These are phyloP conservation scores for Fraxinus angustifolia DNA, from an alignment of 305 asterid species.

Conservation along the genomic window DNA sequence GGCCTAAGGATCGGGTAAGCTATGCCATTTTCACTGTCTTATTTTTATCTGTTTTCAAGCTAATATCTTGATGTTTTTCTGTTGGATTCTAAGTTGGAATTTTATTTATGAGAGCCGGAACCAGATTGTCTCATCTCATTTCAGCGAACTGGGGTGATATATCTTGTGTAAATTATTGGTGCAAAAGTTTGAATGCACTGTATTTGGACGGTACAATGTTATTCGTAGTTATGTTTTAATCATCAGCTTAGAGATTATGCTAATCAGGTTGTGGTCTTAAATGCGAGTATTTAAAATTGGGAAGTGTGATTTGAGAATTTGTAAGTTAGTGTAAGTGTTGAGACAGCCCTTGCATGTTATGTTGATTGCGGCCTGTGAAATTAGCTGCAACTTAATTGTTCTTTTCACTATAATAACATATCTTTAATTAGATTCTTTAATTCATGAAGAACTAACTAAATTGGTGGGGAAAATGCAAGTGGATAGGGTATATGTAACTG, in stretches of 20 bases:
- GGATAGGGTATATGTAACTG: background rate
- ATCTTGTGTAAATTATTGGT: background rate
- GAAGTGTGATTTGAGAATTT: background rate
- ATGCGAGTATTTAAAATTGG: background rate
- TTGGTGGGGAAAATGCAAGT: background rate
- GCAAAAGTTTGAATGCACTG: background rate
- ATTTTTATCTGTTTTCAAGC: background rate
- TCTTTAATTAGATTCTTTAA: background rate
- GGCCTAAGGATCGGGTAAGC: conserved; percentile 86
- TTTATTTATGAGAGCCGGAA: background rate
- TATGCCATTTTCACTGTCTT: conserved; percentile 1
- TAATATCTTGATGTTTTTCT: background rate
- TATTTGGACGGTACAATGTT: background rate
- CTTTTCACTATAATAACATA: background rate
- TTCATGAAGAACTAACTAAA: background rate
- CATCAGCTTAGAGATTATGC: background rate
- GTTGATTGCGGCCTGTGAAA: background rate
- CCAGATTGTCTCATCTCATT: background rate
- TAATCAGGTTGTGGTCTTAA: background rate
- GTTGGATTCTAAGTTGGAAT: background rate
- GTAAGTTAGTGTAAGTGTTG: background rate
- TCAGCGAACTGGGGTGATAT: background rate
- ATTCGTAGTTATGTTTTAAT: background rate
- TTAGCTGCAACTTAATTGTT: background rate
- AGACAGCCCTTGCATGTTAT: background rate